phyloP scores from a whole-genome alignment of 805 yeast genomes.

The Zygotorulaspora chibaensis region DNA sequence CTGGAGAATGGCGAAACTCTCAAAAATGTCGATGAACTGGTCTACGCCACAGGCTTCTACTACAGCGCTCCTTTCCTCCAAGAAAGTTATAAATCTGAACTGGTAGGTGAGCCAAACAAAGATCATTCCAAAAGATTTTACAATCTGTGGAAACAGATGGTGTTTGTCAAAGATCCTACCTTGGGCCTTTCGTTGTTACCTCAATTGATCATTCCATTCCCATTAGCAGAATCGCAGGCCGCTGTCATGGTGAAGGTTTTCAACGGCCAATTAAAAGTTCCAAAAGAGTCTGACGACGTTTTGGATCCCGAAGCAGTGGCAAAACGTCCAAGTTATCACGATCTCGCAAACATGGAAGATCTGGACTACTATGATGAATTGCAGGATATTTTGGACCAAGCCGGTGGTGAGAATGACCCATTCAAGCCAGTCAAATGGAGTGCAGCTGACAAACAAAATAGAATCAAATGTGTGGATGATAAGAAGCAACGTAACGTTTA shows the following conservation, averaged over 20 bases:
- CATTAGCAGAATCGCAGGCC: conserved; percentile 62
- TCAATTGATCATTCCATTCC: conserved; percentile 56
- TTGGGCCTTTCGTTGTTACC: conserved; percentile 61
- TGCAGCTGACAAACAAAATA: conserved; percentile 12
- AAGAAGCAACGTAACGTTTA: conserved; percentile 22
- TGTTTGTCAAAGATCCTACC: conserved; percentile 57
- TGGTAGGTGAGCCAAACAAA: conserved; percentile 10
- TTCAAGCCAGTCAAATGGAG: conserved; percentile 30
- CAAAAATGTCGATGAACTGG: conserved; percentile 37
- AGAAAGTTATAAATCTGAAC: conserved; percentile 23
- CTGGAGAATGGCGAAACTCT: conserved; percentile 34
- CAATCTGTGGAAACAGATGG: conserved; percentile 55
- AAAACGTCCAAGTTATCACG: conserved; percentile 15
- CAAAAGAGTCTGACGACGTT: conserved; percentile 37
- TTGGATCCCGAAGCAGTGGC: conserved; percentile 8
- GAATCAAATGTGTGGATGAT: conserved; percentile 16
- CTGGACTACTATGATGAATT: conserved; percentile 26
- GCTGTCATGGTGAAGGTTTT: conserved; percentile 60
- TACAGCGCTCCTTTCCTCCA: conserved; percentile 43
- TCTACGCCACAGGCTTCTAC: conserved; percentile 52
- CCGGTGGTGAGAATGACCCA: conserved; percentile 13
- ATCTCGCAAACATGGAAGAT: conserved; percentile 21
- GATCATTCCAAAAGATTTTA: conserved; percentile 36
- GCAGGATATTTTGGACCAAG: conserved; percentile 20
- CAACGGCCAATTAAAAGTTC: conserved; percentile 50